Conservation (phyloP, 352 stramenopile species). For the Globisporangium lucens region DNA sequence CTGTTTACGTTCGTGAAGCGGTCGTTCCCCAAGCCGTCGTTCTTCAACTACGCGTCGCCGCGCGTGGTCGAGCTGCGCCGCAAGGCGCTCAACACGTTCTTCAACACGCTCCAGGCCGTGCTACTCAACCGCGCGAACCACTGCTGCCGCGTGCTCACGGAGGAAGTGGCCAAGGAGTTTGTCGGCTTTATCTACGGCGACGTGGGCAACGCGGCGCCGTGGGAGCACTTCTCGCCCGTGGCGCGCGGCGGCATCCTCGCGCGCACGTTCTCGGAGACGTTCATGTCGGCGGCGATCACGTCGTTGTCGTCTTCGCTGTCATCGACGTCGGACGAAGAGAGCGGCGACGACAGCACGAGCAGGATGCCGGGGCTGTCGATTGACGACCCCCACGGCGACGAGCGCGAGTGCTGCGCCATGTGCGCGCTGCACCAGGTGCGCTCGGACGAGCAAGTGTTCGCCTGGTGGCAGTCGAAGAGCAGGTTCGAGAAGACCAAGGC, state of each 20-base stretch:
- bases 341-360: background rate
- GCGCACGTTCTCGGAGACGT: constrained; percentile 14
- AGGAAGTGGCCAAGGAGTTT: constrained; percentile 24
- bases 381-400: background rate
- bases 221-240: constrained; percentile 10
- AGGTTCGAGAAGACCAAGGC: constrained; percentile 6
- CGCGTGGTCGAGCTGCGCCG: constrained; percentile 30
- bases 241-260: constrained; percentile 5
- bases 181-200: constrained; percentile 26
- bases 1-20: constrained; percentile 45
- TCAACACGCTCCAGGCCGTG: constrained; percentile 28
- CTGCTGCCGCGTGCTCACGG: constrained; percentile 23
- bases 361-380: background rate
- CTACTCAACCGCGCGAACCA: constrained; percentile 37
- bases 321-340: constrained; percentile 9
- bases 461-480: constrained; percentile 11
- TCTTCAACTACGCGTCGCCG: constrained; percentile 26
- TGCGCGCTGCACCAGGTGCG: constrained; percentile 9
- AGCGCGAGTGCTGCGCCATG: constrained; percentile 14
- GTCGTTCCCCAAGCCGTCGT: constrained; percentile 36
- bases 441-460: constrained; percentile 13
- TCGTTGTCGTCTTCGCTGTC: constrained; percentile 1
- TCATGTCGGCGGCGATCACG: constrained; percentile 1
- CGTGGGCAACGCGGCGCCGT: constrained; percentile 4
- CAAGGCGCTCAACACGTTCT: constrained; percentile 38